Percentiles rank a stretch among this genome's conserved stretches.
phyloP scores from a whole-genome alignment of 2,329 filamentous ascomycete genomes.

The Rhynchosporium secalis region DNA sequence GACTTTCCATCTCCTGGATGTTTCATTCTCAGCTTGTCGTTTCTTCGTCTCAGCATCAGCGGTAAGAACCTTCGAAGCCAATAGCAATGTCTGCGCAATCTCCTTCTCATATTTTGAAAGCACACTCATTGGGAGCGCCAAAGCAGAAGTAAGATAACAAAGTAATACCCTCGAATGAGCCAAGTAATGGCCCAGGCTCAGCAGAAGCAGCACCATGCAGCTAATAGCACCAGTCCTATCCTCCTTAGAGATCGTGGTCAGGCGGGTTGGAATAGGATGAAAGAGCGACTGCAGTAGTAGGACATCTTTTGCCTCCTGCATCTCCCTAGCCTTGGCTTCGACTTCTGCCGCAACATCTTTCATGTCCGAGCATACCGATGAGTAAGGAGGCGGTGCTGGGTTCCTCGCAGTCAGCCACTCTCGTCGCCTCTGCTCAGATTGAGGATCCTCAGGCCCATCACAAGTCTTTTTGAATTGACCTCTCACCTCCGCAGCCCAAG shows the following conservation, averaged over 20 bases:
- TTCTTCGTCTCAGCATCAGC: conserved; percentile 75
- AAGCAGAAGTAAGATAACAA: conserved; percentile 65
- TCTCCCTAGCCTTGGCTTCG: conserved; percentile 31
- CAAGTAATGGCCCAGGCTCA: conserved; percentile 73
- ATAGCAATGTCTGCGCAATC: conserved; percentile 73
- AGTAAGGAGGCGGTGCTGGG: conserved; percentile 31
- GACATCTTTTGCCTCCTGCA: conserved; percentile 44
- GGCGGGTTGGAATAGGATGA: conserved; percentile 53
- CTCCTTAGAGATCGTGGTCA: conserved; percentile 55
- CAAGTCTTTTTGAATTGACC: conserved; percentile 68
- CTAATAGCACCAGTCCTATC: conserved; percentile 66
- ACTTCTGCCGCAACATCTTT: conserved; percentile 29
- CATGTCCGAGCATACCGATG: conserved; percentile 24
- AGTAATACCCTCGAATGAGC: conserved; percentile 71
- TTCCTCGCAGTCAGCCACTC: conserved; percentile 38
- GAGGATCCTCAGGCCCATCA: conserved; percentile 48
- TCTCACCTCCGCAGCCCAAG: conserved; percentile 75
- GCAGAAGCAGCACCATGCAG: conserved; percentile 66
- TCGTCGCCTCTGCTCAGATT: conserved; percentile 47
- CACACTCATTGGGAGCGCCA: conserved; percentile 61
- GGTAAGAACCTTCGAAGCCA: conserved; percentile 64
- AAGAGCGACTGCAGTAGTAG: conserved; percentile 53
- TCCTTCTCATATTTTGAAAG: conserved; percentile 71
- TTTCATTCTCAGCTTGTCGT: conserved; percentile 67
- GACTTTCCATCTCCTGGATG: conserved; percentile 80